Evolutionary conservation across 1,284 basidiomycete species (phyloP), one percentile per base, ranked within the genome.

Genomic region (Vanrija sp.): DNA sequence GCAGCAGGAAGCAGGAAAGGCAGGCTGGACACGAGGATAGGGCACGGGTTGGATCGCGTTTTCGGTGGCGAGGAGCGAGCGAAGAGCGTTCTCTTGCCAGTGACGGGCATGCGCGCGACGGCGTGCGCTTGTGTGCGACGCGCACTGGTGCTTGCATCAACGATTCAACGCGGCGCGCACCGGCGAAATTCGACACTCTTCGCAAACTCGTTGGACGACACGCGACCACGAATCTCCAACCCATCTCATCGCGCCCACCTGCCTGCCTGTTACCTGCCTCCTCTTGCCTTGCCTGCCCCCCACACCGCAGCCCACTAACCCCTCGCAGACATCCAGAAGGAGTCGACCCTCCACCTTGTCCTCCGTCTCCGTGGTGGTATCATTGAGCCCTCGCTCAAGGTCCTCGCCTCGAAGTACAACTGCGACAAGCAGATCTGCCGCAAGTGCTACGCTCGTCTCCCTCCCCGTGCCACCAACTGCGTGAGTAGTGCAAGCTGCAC

Each of bases 371-470:
- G 93, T 80, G 93, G 95, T 69, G 95, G 95, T 64, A 92, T 98
- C 82, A 98, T 98, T 69, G 95, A 98, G 83, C 95, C 95, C 65
- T 97, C 95, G 68, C 82, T 98, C 75, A 97, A 97, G 81, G 91
- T 93, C 53, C 85, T 98, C 63, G 95, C 95, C 60, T 83, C 86
- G 76, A 96, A 95, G 80, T 94, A 94, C 85, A 97, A 97, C 78
- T 93, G 91, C 78, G 91, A 93, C 80, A 93, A 94, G 83, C 89
- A 93, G 77, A 96, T 98, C 74, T 98, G 95, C 86, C 93, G 95
- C 80, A 98, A 98, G 81, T 98, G 96, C 84, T 98, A 98, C 80
- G 95, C 95, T 53, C 95, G 96, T 75, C 93, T 98, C 68, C 94
- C 95, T 68, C 94, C 93, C 56, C 92, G 95, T 80, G 95, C 95